Percentiles rank a stretch among this genome's conserved stretches.
phyloP scores from a whole-genome alignment of 352 stramenopile species.

The Phytophthora brassicae region DNA sequence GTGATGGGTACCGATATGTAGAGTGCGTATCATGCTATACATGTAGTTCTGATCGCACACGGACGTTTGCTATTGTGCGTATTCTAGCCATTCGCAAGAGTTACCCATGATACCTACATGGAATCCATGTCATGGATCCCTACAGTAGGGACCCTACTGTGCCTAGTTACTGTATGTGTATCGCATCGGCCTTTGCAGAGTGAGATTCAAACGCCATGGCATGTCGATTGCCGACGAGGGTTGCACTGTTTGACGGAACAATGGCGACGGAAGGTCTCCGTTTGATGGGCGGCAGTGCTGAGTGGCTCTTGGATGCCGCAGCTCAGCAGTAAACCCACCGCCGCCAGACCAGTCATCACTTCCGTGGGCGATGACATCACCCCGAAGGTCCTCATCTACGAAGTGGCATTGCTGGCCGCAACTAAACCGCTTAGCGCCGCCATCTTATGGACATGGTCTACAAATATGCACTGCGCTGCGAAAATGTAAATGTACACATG shows the following conservation, averaged over 20 bases:
- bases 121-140: too few species aligned
- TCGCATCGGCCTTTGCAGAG: too few species aligned
- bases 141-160: too few species aligned
- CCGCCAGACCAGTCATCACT: slow-evolving; percentile 13
- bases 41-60: too few species aligned
- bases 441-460: not conserved
- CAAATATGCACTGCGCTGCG: not conserved
- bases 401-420: slow-evolving; percentile 3
- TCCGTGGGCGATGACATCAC: slow-evolving; percentile 25
- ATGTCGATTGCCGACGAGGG: not conserved
- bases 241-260: slow-evolving; percentile 17
- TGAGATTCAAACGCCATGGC: too few species aligned
- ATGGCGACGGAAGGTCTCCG: slow-evolving; percentile 15
- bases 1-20: not conserved
- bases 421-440: not conserved
- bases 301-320: not conserved
- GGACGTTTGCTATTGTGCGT: too few species aligned
- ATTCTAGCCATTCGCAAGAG: too few species aligned
- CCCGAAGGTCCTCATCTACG: not conserved
- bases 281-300: not conserved
- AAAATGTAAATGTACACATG: not conserved
- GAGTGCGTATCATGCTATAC: too few species aligned
- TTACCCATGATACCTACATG: too few species aligned
- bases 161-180: too few species aligned
- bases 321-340: too few species aligned